Conservation (phyloP, 2,329 filamentous ascomycete genomes). For the Madurella mycetomatis region DNA sequence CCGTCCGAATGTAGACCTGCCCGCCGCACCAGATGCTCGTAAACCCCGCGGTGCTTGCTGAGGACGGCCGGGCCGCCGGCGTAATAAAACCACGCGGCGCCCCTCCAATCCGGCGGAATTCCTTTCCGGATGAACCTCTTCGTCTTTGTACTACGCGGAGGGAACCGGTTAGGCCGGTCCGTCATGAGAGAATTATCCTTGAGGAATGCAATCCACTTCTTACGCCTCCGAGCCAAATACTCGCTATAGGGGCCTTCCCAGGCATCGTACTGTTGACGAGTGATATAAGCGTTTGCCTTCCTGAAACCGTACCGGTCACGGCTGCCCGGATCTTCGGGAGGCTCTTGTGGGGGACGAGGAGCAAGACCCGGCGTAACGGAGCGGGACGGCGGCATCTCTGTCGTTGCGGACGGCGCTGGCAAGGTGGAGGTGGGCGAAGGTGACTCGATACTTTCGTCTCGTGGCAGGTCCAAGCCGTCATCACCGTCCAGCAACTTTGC, state of each 20-base stretch:
- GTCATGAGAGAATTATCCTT: slow-evolving; percentile 71
- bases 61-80: slow-evolving; percentile 79
- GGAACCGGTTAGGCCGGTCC: slow-evolving; percentile 70
- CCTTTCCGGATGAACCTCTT: slow-evolving; percentile 91
- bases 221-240: slow-evolving; percentile 68
- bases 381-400: slow-evolving; percentile 1
- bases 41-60: slow-evolving; percentile 70
- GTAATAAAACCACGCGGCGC: slow-evolving; percentile 97
- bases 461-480: slow-evolving; percentile 8
- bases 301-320: slow-evolving; percentile 91
- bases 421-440: slow-evolving; percentile 9
- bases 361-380: slow-evolving; percentile 27
- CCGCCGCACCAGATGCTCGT: slow-evolving; percentile 63
- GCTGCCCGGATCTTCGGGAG: slow-evolving; percentile 42
- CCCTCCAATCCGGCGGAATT: slow-evolving; percentile 88
- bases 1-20: slow-evolving; percentile 23
- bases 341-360: slow-evolving; percentile 32
- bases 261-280: slow-evolving; percentile 68
- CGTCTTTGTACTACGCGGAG: slow-evolving; percentile 72
- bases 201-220: slow-evolving; percentile 78
- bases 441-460: background rate
- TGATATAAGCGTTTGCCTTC: slow-evolving; percentile 77
- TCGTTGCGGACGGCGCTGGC: background rate
- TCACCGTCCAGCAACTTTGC: slow-evolving; percentile 41
- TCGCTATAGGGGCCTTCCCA: slow-evolving; percentile 75